Evolutionary conservation across 352 stramenopile species (phyloP), one percentile per base, ranked within the genome.

Genomic region (Globisporangium spiculum): DNA sequence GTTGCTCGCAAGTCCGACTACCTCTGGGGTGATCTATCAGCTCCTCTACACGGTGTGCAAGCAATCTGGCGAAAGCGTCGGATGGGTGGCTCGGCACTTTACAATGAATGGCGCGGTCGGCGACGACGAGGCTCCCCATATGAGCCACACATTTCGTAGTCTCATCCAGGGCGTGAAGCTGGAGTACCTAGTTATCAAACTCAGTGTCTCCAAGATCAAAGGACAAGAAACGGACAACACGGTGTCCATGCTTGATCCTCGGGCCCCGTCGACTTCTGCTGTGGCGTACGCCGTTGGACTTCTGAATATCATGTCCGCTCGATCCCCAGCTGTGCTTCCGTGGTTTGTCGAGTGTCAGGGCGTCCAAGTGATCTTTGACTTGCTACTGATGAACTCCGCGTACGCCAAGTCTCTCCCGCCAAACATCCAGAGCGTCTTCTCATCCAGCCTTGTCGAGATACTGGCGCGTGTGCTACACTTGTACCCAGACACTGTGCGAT

Each of bases 201-300:
- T 68, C 14, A 53, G 53, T 3, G 46, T 66, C 18, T 41, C 52
- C 20, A 72, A 52, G n/a, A 54, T 50, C 26, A 63, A 44, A 24
- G 52, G 52, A 1, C 50, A 72, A 22, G 60, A 72, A 9, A 59
- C 60, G 1, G 60, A 67, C 24, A 59, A 22, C n/a, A 60, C 30
- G 2, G 27, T 67, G 27, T 55, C 53, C 12, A 66, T 68, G 53
- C 30, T 72, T 4, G 67, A 72, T 56, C 60, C 67, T 22, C 67
- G 61, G 14, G 38, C 16, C 12, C 67, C 67, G 5, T 65, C 67
- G 18, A 60, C n/a, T 16, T 34, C 67, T 16, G 41, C 67, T 3
- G 27, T 68, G 7, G 67, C 53, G 61, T 72, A 66, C 30, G 60
- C 55, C 0, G 36, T 68, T 4, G 60, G 36, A 7, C 44, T 72